These are phyloP conservation scores for Pugionium dolabratum DNA, from an alignment of 345 rosid species.

Conservation along the genomic window DNA sequence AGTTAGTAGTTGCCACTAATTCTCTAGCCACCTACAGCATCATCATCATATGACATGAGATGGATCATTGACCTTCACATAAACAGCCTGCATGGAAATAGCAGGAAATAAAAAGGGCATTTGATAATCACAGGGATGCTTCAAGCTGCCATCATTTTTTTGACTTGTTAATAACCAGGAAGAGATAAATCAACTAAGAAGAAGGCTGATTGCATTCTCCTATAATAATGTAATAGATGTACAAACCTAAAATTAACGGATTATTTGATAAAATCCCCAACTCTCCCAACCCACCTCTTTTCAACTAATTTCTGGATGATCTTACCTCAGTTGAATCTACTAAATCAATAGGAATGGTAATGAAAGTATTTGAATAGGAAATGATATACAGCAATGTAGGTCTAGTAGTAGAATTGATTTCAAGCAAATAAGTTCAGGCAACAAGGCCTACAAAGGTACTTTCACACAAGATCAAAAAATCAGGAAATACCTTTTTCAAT, in stretches of 20 bases:
- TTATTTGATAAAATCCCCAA: not conserved
- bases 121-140: not conserved
- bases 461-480: conserved; percentile 29
- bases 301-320: conserved; percentile 10
- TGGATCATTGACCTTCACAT: no score
- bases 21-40: not conserved
- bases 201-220: conserved; percentile 4
- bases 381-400: not conserved
- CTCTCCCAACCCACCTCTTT: conserved; percentile 17
- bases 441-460: conserved; percentile 21
- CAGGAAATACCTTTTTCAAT: conserved; percentile 67
- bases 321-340: conserved; percentile 5
- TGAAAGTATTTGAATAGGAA: not conserved
- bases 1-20: conserved; percentile 18
- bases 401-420: conserved; percentile 31
- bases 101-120: not conserved
- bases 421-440: conserved; percentile 23
- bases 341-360: conserved; percentile 12
- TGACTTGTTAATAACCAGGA: conserved; percentile 5
- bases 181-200: not conserved
- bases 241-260: conserved; percentile 5
- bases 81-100: no score
- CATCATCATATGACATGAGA: no score
- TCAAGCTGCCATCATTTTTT: conserved; percentile 4
- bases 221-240: conserved; percentile 3